Conservation (phyloP, 2,329 filamentous ascomycete genomes). For the Aureobasidium sp. region DNA sequence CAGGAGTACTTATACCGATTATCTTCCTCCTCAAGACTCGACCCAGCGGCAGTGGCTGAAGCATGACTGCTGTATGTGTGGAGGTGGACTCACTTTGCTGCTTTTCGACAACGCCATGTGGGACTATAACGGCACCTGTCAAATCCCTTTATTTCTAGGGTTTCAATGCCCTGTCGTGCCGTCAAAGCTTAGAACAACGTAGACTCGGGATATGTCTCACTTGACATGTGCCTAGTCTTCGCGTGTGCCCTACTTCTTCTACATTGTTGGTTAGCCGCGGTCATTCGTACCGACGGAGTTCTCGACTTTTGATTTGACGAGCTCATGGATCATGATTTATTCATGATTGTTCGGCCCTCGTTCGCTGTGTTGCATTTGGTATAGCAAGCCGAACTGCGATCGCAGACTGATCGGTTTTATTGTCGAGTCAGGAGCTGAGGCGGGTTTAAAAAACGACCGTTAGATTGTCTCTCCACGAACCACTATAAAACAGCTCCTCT, state of each 20-base stretch:
- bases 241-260: too few relatives aligned
- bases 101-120: not conserved
- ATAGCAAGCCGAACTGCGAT: too few relatives aligned
- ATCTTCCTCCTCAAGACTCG: not conserved
- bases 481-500: not conserved
- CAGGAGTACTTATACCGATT: not conserved
- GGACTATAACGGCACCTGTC: not conserved
- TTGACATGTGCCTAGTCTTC: too few relatives aligned
- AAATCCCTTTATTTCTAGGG: not conserved
- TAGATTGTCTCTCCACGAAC: constrained; percentile 5
- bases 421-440: not conserved
- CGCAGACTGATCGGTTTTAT: not conserved
- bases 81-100: constrained; percentile 1
- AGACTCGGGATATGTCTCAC: constrained; percentile 1
- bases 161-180: not conserved
- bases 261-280: not conserved
- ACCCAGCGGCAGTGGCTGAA: not conserved
- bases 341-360: too few relatives aligned
- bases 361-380: too few relatives aligned
- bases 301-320: too few relatives aligned
- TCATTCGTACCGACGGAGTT: too few relatives aligned
- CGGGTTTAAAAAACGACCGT: not conserved
- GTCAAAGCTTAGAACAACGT: not conserved
- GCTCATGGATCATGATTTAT: too few relatives aligned
- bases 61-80: not conserved